These are phyloP conservation scores for Xylariaceae sp. DNA, from an alignment of 2,329 filamentous ascomycete species.

Conservation along the genomic window DNA sequence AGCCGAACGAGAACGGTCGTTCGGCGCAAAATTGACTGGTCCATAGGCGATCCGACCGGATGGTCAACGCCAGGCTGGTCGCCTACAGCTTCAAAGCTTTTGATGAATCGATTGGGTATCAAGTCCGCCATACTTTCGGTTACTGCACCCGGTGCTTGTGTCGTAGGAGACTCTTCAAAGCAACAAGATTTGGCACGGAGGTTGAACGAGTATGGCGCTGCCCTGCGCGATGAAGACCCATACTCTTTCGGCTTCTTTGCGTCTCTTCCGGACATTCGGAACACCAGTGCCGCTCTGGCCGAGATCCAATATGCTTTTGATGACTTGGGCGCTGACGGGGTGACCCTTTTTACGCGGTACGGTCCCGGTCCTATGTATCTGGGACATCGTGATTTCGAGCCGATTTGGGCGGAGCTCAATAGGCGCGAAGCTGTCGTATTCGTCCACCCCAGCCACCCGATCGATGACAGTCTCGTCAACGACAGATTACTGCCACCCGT, in stretches of 20 bases:
- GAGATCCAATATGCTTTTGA: constrained; percentile 32
- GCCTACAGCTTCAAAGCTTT: constrained; percentile 1
- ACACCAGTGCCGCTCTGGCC: not conserved
- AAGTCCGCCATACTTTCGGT: constrained; percentile 2
- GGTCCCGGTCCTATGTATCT: constrained; percentile 39
- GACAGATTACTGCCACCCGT: constrained; percentile 34
- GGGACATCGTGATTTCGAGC: constrained; percentile 37
- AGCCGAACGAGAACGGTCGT: not conserved
- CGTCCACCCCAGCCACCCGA: constrained; percentile 35
- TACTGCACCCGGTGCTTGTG: not conserved
- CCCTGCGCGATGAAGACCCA: constrained; percentile 1
- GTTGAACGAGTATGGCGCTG: constrained; percentile 1
- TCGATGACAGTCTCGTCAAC: constrained; percentile 32
- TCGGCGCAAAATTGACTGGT: not conserved
- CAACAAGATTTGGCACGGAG: not conserved
- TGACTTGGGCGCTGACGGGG: constrained; percentile 41
- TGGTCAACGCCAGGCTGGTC: constrained; percentile 5
- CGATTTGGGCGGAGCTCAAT: constrained; percentile 44
- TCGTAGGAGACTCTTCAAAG: not conserved
- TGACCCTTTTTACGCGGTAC: constrained; percentile 44
- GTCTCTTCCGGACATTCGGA: not conserved
- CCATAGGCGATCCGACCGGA: constrained; percentile 1
- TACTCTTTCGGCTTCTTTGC: not conserved
- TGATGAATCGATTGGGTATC: constrained; percentile 1
- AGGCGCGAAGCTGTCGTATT: constrained; percentile 33